Percentiles rank a stretch among this genome's conserved stretches.
These are phyloP conservation scores for Colletotrichum shisoi DNA, from an alignment of 2,329 filamentous ascomycete species.

Conservation along the genomic window DNA sequence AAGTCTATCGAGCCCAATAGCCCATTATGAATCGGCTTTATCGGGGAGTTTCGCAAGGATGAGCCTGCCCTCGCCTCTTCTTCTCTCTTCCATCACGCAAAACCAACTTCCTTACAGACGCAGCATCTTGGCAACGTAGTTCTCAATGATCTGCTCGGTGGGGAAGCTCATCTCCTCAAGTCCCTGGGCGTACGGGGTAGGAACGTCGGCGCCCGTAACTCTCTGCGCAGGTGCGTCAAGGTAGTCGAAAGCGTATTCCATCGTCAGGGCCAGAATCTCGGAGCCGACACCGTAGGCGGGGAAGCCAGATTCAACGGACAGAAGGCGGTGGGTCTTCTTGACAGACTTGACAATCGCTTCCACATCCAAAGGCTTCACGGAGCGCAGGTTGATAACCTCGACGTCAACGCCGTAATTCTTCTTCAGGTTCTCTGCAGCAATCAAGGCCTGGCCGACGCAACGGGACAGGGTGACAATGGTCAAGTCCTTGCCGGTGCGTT, in stretches of 20 bases:
- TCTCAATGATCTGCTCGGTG: constrained; percentile 83
- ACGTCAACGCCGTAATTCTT: constrained; percentile 94
- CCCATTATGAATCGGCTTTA: constrained; percentile 25
- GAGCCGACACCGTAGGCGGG: constrained; percentile 91
- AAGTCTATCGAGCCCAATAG: constrained; percentile 35
- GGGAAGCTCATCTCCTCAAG: constrained; percentile 97
- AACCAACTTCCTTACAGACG: constrained; percentile 65
- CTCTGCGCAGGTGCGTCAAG: constrained; percentile 91
- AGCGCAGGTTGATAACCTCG: constrained; percentile 98
- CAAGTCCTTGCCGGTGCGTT: constrained; percentile 93
- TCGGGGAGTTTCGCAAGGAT: constrained; percentile 15
- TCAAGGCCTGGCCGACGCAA: constrained; percentile 90
- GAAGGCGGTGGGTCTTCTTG: constrained; percentile 95
- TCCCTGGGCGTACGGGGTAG: constrained; percentile 91
- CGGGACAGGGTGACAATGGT: constrained; percentile 95
- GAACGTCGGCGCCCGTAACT: constrained; percentile 95
- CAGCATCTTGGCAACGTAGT: constrained; percentile 89
- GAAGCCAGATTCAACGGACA: constrained; percentile 95
- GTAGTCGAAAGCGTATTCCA: constrained; percentile 99
- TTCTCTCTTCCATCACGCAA: neutral
- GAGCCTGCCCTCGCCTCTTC: constrained; percentile 14
- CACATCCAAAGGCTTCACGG: constrained; percentile 94
- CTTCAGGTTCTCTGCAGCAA: constrained; percentile 90
- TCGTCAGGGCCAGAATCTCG: constrained; percentile 91
- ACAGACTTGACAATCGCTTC: constrained; percentile 95